Base-by-base conservation (phyloP, 441 rosid genomes). In the Omphalea diandra region DNA sequence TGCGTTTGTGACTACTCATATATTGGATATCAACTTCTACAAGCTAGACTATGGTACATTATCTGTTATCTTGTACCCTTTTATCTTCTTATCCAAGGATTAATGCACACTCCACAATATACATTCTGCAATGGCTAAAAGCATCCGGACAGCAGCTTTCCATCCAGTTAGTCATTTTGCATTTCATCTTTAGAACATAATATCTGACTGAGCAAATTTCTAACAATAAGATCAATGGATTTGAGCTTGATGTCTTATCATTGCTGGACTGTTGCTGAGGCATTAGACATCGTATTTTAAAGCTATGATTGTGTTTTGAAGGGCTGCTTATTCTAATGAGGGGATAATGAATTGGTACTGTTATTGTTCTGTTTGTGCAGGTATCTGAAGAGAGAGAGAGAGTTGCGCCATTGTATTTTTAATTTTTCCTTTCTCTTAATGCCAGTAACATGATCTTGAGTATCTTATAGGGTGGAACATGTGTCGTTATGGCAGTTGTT, bases 1-100 rank as follows among this genome's bases (percentile, higher is more conserved):
- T 33, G 99, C 99, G 64, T 90, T 90, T 53, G 84, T 88, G 31
- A 87, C 90, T 3, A 90, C 99, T 47, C 98, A 92, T 78, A 84
- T 94, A 77, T 70, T 92, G 72, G 92, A 79, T 84, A 83, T 94
- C 69, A 94, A 92, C 83, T 77, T 84, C 79, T 92, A 84, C 79
- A 77, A 82, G 60, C 84, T 92, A 1, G 96, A 92, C 82, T 90
- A 92, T 35, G 99, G 98, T 92, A 84, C 36, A 58, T 44, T 22
- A 14, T 73, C 74, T 67, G 46, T 73, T 52, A 77, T 71, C 69
- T 54, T 8, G 18, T 32, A 10, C 54, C 31, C 52, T 41, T 35
- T 3, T 6, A 54, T 6, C 9, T 49, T 26, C 43, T 43, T 41
- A 17, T 43, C 52, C 8, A 40, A 17, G 26, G 26, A 54, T 50